Evolutionary conservation across 2,329 filamentous ascomycete species (phyloP), one percentile per base, ranked within the genome.

Genomic region (Monosporascus sp.): DNA sequence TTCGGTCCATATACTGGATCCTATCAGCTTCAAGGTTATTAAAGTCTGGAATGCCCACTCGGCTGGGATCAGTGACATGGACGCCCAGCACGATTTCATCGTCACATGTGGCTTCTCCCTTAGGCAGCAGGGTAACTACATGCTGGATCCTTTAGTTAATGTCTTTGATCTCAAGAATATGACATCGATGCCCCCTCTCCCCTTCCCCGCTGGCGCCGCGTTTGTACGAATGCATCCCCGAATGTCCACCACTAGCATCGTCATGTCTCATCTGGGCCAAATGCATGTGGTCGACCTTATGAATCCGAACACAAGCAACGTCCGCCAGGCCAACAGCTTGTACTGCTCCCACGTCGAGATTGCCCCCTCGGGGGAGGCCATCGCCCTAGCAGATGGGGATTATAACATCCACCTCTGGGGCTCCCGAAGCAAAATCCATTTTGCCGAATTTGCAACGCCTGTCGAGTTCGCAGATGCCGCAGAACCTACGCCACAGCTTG

Each of bases 171-270:
- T 99, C 47, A 96, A 96, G 72, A 94, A 90, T 46, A 82, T 97
- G 74, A 82, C 84, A 18, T 90, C 91, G 22, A 83, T 97, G 66
- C 88, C 90, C 5, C 94, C 94, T 0, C 93, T 99, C 42, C 90
- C 94, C 0, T 99, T 88, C 60, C 93, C 94, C 53, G 88, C 91
- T 2, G 91, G 94, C 9, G 94, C 93, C 38, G 93, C 94, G 37
- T 96, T 91, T 73, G 92, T 97, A 42, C 86, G 94, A 54, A 94
- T 99, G 88, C 94, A 99, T 68, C 94, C 95, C 1, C 87, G 91
- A 62, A 89, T 99, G 82, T 87, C 91, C 20, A 97, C 94, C 0
- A 97, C 95, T 0, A 93, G 90, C 63, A 92, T 99, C 55, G 90
- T 99, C 48, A 86, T 92, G 27, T 96, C 93, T 3, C 90, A 95